Evolutionary conservation across 2,329 filamentous ascomycete species (phyloP), one percentile per base, ranked within the genome.

Genomic region (Stagonosporopsis rhizophila): DNA sequence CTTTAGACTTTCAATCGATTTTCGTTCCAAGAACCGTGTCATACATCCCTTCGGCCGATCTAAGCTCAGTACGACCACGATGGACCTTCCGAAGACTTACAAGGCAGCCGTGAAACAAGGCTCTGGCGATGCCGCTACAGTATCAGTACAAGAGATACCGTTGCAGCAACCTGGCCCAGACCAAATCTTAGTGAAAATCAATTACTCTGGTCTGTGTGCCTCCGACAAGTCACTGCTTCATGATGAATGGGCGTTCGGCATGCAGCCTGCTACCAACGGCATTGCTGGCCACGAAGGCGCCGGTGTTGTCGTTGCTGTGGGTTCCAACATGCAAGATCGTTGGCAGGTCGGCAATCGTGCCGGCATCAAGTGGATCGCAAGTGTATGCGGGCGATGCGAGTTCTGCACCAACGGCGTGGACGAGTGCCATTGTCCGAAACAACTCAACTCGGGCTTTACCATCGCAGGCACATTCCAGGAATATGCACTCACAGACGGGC

Each of bases 201-300:
- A 85, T 56, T 78, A 78, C 46, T 86, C 82, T 0, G 84, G 84
- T 0, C 75, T 87, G 32, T 86, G 84, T 70, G 79, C 81, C 58
- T 80, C 78, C n/a, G 84, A 87, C 62, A 74, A 77, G 39, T 71
- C 68, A 8, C 65, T 78, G 0, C 52, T 77, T 2, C 67, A 72
- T 34, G 75, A 78, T 52, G 74, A 48, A 58, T 77, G 72, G 75
- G 46, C 61, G 1, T 51, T 75, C 28, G 52, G 38, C 2, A 76
- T 77, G 73, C n/a, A 84, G 83, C 74, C 95, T 92, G 80, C 79
- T 91, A 63, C 91, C 89, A 32, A 83, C 94, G 51, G 88, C 7
- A 75, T 96, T 51, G 92, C 92, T 70, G 91, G 91, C 37, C 83
- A 87, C 69, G 84, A 87, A 73, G 86, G 92, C 67, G 91, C 91